phyloP scores from a whole-genome alignment of 257 asterid species.

The Osmanthus fragrans region DNA sequence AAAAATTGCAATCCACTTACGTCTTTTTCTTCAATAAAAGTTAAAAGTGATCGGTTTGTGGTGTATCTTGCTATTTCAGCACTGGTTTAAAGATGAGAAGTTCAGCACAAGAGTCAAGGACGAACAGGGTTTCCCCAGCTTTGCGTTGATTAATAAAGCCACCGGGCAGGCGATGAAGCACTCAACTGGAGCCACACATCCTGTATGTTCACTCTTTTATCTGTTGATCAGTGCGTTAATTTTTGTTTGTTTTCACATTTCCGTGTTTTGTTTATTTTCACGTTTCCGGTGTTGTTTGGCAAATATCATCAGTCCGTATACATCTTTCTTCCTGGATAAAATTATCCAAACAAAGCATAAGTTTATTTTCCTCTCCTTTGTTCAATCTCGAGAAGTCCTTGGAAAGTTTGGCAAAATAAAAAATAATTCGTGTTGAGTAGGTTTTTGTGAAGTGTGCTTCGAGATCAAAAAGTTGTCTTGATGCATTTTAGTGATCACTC shows the following conservation, averaged over 20 bases:
- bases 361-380: not conserved
- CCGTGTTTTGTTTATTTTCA: not conserved
- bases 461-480: not conserved
- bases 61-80: conserved; percentile 37
- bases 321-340: not conserved
- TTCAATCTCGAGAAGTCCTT: not conserved
- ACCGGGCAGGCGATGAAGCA: conserved; percentile 76
- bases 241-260: not conserved
- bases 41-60: conserved; percentile 3
- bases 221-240: not conserved
- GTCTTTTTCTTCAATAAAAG: not conserved
- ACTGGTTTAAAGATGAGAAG: conserved; percentile 72
- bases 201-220: conserved; percentile 26
- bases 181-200: conserved; percentile 51
- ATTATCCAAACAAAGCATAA: not conserved
- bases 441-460: not conserved
- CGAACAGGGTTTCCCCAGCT: conserved; percentile 71
- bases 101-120: conserved; percentile 69
- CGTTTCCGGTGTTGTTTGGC: not conserved
- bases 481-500: not conserved
- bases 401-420: not conserved
- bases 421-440: not conserved
- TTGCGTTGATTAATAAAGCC: conserved; percentile 74
- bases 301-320: not conserved
- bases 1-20: not conserved